phyloP scores from a whole-genome alignment of 176 grass and related monocot genomes.

The Miscanthus lutarioriparius region DNA sequence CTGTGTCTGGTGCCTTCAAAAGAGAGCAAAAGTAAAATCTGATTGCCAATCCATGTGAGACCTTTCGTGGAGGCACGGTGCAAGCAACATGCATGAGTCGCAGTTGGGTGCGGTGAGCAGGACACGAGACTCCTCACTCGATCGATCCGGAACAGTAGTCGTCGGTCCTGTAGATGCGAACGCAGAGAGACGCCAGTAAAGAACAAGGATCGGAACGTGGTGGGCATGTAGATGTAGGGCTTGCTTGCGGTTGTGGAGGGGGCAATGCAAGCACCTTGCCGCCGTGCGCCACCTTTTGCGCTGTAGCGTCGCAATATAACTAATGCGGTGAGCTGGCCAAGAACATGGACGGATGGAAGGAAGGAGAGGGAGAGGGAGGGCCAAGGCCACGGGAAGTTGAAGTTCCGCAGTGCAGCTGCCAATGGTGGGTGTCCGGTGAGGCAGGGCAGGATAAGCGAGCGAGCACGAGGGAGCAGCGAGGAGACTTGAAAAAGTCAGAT shows the following conservation, averaged over 20 bases:
- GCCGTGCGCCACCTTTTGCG: slow-evolving; percentile 33
- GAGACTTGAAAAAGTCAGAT: slow-evolving; percentile 25
- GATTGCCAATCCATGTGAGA: background rate
- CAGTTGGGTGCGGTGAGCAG: slow-evolving; percentile 11
- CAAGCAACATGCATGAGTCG: background rate
- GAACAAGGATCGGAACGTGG: slow-evolving; percentile 45
- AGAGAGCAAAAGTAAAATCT: slow-evolving; percentile 1
- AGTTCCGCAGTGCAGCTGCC: slow-evolving; percentile 4
- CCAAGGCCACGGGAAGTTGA: slow-evolving; percentile 36
- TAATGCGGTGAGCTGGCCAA: slow-evolving; percentile 55
- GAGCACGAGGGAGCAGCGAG: background rate
- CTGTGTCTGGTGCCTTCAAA: background rate
- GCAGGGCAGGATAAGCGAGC: slow-evolving; percentile 7
- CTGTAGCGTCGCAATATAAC: slow-evolving; percentile 51
- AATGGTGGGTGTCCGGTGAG: slow-evolving; percentile 9
- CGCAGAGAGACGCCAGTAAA: slow-evolving; percentile 14
- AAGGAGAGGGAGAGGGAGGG: background rate
- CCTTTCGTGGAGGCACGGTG: background rate
- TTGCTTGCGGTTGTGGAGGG: slow-evolving; percentile 25
- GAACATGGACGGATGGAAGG: slow-evolving; percentile 39
- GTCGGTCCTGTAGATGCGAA: background rate
- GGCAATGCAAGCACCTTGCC: background rate
- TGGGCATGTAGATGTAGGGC: slow-evolving; percentile 48
- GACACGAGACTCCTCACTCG: background rate
- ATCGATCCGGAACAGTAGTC: slow-evolving; percentile 31